Evolutionary conservation across 2,329 filamentous ascomycete genomes (phyloP).

Genomic region (Pseudogymnoascus sp.): DNA sequence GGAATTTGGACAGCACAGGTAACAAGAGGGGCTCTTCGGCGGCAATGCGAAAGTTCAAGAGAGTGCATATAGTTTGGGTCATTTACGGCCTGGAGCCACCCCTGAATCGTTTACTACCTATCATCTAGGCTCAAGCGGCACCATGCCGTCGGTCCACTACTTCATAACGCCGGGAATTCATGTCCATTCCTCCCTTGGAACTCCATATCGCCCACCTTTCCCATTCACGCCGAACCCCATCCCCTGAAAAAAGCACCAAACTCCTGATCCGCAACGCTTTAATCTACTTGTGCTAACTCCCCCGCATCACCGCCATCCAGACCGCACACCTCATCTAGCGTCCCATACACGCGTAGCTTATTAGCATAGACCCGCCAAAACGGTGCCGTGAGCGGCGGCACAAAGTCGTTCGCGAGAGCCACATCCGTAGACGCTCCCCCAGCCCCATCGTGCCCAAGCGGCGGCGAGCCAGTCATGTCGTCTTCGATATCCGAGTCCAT

Average conservation of each 20-base stretch:
- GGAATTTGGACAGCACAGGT: not conserved
- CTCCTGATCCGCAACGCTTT: not conserved
- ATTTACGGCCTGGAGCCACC: not conserved
- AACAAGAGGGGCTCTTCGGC: not conserved
- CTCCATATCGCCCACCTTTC: not conserved
- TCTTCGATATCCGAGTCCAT: constrained; percentile 3
- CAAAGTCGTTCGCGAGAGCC: constrained; percentile 13
- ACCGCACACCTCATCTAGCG: constrained; percentile 24
- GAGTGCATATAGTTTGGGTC: not conserved
- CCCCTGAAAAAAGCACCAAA: not conserved
- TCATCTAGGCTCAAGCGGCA: not conserved
- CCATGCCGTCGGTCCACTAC: not conserved
- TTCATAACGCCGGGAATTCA: not conserved
- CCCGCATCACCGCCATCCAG: constrained; percentile 12
- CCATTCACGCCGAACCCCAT: not conserved
- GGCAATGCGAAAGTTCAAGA: not conserved
- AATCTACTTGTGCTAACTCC: not conserved
- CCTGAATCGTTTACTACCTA: not conserved
- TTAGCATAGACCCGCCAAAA: constrained; percentile 29
- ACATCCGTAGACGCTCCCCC: constrained; percentile 18
- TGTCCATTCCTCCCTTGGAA: not conserved
- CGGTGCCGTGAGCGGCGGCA: not conserved
- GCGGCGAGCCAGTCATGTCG: not conserved
- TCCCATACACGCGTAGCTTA: constrained; percentile 28
- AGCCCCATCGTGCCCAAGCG: not conserved